Base-by-base conservation (phyloP, 2,329 filamentous ascomycete species). In the Xylaria sp. region DNA sequence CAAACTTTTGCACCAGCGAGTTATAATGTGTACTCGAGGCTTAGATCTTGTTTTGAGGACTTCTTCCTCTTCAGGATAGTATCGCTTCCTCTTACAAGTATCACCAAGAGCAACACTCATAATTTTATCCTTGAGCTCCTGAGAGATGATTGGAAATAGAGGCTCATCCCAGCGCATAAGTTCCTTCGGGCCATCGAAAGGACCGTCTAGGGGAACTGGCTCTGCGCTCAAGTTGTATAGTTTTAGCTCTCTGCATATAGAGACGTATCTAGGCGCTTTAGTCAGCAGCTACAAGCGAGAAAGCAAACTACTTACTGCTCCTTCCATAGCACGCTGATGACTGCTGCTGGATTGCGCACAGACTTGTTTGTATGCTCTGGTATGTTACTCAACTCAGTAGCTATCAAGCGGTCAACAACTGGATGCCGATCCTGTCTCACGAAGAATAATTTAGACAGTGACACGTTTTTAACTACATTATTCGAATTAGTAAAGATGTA, bases 251-350 rank as follows among this genome's bases (percentile, higher is more conserved):
- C 10, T 53, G 13, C 54, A 53, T 17, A 53, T n/a, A 15, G 36
- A 36, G 11, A 20, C 7, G 28, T 59, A 65, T 3, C 44, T 65
- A 15, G 33, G 3, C 17, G 7, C 6, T 53, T 23, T n/a, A 26
- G 36, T 54, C 9, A 59, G 36, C 20, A 28, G 7, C 7, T 9
- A 3, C 23, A 20, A 4, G 13, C 20, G 20, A 26, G 6, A 7
- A 6, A 23, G 42, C 26, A 33, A 17, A 36, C 17, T 15, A 26
- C 36, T 53, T 36, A 65, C 63, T 26, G 10, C 13, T 54, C 44
- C 2, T 53, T 36, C 56, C 63, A 65, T 2, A 65, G 9, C 6
- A 26, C 23, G 36, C 54, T 54, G 5, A 65, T 65, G 23, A 65
- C 23, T 0, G 26, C 36, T 1, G 44, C 63, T 15, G 63, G 54